A percentile compares a stretch with the other conserved stretches of the same genome.
These are phyloP conservation scores for Lagerstroemia speciosa DNA, from an alignment of 345 rosid genomes.

Conservation along the genomic window DNA sequence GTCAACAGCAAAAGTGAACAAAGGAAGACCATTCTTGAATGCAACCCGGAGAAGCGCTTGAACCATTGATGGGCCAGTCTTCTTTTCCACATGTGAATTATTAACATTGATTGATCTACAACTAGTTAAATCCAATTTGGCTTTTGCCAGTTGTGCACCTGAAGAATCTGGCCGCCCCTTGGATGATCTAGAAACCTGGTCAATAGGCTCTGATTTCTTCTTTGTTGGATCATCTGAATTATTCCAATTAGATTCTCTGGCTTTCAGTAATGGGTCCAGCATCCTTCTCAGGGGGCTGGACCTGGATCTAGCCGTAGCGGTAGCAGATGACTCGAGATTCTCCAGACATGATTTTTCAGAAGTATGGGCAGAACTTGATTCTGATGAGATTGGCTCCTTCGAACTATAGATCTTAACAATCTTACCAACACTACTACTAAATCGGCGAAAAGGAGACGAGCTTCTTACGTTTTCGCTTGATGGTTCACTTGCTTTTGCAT, in stretches of 20 bases:
- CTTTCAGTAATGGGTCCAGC: slow-evolving; percentile 65
- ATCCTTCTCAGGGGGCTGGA: slow-evolving; percentile 79
- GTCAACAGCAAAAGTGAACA: slow-evolving; percentile 78
- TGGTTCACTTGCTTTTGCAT: slow-evolving; percentile 17
- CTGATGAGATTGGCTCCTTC: slow-evolving; percentile 29
- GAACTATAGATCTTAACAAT: slow-evolving; percentile 41
- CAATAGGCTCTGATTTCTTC: slow-evolving; percentile 25
- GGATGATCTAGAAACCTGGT: slow-evolving; percentile 22
- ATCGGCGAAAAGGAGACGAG: slow-evolving; percentile 66
- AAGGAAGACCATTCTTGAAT: slow-evolving; percentile 72
- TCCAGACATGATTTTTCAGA: slow-evolving; percentile 19
- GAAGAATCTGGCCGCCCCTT: slow-evolving; percentile 25
- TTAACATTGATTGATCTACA: slow-evolving; percentile 25
- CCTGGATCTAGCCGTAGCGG: slow-evolving; percentile 39
- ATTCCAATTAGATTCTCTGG: slow-evolving; percentile 31
- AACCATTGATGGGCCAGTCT: slow-evolving; percentile 27
- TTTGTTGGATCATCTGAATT: slow-evolving; percentile 32
- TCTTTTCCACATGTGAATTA: slow-evolving; percentile 38
- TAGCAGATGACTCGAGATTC: slow-evolving; percentile 29
- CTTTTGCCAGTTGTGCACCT: slow-evolving; percentile 28
- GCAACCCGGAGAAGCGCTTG: slow-evolving; percentile 86
- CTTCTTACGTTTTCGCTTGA: slow-evolving; percentile 52
- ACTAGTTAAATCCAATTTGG: slow-evolving; percentile 16
- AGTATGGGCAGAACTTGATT: slow-evolving; percentile 19
- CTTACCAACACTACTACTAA: slow-evolving; percentile 48